A percentile compares a stretch with the other conserved stretches of the same genome.
Evolutionary conservation across 768 basidiomycete species (phyloP).

Genomic region (Leccinum imitatum): DNA sequence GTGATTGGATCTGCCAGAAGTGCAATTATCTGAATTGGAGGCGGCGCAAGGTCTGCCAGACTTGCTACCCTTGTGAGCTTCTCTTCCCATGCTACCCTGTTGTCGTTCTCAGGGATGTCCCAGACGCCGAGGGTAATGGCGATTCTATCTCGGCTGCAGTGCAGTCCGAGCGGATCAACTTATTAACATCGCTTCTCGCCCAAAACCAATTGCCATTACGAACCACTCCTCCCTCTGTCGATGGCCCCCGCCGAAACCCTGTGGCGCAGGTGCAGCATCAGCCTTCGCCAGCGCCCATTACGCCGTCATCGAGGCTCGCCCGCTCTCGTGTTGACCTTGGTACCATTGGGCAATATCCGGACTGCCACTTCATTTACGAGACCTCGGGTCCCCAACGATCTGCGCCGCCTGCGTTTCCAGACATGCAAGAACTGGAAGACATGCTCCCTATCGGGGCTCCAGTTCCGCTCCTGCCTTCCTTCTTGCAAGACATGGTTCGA

Average conservation of each 20-base stretch:
- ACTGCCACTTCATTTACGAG: conserved; percentile 65
- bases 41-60: conserved; percentile 85
- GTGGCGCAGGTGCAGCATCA: conserved; percentile 47
- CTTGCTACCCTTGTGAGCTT: conserved; percentile 75
- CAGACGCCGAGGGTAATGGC: conserved; percentile 86
- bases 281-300: conserved; percentile 38
- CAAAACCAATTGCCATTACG: conserved; percentile 45
- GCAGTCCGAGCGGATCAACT: conserved; percentile 79
- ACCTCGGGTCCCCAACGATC: conserved; percentile 49
- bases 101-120: conserved; percentile 9
- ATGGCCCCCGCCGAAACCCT: conserved; percentile 41
- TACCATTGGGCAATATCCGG: conserved; percentile 43
- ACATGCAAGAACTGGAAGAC: conserved; percentile 25
- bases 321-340: conserved; percentile 48
- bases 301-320: conserved; percentile 37
- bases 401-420: conserved; percentile 37
- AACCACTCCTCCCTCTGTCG: conserved; percentile 15
- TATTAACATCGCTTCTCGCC: conserved; percentile 71
- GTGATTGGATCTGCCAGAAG: conserved; percentile 80
- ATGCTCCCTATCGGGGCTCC: conserved; percentile 35
- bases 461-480: conserved; percentile 67
- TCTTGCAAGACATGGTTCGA: conserved; percentile 72
- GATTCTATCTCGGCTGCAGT: conserved; percentile 85
- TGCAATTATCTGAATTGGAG: conserved; percentile 91
- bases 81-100: conserved; percentile 8